These are phyloP conservation scores for Penicillium fuscoglaucum DNA, from an alignment of 2,329 filamentous ascomycete species.

Conservation along the genomic window DNA sequence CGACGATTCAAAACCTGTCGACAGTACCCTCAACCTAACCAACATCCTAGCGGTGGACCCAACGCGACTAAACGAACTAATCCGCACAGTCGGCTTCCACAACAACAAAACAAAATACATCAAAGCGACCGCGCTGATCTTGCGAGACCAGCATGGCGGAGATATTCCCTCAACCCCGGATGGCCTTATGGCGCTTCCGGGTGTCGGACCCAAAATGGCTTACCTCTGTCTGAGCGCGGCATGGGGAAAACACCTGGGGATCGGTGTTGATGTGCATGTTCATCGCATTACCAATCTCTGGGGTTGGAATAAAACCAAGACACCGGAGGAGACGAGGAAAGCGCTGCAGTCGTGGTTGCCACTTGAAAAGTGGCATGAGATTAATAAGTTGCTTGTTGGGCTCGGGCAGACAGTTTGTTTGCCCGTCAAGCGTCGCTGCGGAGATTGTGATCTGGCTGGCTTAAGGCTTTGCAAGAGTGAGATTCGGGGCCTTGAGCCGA, in stretches of 20 bases:
- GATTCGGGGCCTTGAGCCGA: conserved; percentile 62
- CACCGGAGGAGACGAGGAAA: conserved; percentile 76
- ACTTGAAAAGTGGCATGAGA: conserved; percentile 82
- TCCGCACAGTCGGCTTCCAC: conserved; percentile 85
- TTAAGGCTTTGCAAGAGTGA: conserved; percentile 74
- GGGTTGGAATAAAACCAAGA: conserved; percentile 83
- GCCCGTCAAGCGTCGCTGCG: conserved; percentile 76
- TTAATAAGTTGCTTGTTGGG: conserved; percentile 85
- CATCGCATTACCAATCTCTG: conserved; percentile 93
- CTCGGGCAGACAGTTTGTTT: conserved; percentile 84
- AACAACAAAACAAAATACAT: conserved; percentile 90
- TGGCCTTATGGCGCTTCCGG: conserved; percentile 74
- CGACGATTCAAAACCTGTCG: conserved; percentile 24
- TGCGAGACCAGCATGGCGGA: conserved; percentile 67
- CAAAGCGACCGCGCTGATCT: conserved; percentile 70
- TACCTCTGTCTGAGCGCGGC: conserved; percentile 81
- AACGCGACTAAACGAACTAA: conserved; percentile 67
- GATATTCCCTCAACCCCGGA: conserved; percentile 80
- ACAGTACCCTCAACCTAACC: conserved; percentile 66
- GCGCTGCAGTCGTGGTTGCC: conserved; percentile 82
- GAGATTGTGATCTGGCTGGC: conserved; percentile 78
- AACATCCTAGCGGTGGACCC: conserved; percentile 74
- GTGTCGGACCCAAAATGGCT: conserved; percentile 93
- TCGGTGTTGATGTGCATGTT: conserved; percentile 92
- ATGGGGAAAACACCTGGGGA: conserved; percentile 69